A percentile compares a stretch with the other conserved stretches of the same genome.
Conservation (phyloP, 78 protist species). For the Pelomyxa schiedti region DNA sequence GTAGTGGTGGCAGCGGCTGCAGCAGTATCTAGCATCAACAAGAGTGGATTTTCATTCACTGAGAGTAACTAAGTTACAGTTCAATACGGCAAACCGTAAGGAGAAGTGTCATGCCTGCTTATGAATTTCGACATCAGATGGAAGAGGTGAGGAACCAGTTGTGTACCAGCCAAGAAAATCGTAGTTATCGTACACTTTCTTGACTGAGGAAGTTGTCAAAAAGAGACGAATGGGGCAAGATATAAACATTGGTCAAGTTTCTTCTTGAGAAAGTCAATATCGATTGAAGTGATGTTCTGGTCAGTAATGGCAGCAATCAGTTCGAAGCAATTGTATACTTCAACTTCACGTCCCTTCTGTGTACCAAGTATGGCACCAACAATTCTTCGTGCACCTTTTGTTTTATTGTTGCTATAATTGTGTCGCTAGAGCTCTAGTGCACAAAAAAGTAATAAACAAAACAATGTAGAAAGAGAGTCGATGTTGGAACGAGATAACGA, state of each 20-base stretch:
- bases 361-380: conserved; percentile 61
- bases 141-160: conserved; percentile 24
- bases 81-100: background rate
- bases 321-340: conserved; percentile 69
- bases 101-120: conserved; percentile 18
- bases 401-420: too few relatives aligned
- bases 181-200: conserved; percentile 55
- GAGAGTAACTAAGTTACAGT: conserved; percentile 22
- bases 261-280: conserved; percentile 33
- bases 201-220: conserved; percentile 14
- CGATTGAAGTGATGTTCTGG: conserved; percentile 9
- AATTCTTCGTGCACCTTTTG: conserved; percentile 16
- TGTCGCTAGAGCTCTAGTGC: background rate
- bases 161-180: conserved; percentile 68
- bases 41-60: conserved; percentile 51
- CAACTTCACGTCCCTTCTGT: conserved; percentile 65
- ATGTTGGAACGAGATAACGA: too few relatives aligned
- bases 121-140: conserved; percentile 32
- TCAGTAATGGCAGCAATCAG: conserved; percentile 9
- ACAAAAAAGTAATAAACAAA: background rate
- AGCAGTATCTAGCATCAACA: conserved; percentile 43
- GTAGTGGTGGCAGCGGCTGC: background rate
- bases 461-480: background rate
- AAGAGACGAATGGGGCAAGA: background rate
- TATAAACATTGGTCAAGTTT: conserved; percentile 58